Evolutionary conservation across 2,329 filamentous ascomycete genomes (phyloP).

Genomic region (Xylaria sp.): DNA sequence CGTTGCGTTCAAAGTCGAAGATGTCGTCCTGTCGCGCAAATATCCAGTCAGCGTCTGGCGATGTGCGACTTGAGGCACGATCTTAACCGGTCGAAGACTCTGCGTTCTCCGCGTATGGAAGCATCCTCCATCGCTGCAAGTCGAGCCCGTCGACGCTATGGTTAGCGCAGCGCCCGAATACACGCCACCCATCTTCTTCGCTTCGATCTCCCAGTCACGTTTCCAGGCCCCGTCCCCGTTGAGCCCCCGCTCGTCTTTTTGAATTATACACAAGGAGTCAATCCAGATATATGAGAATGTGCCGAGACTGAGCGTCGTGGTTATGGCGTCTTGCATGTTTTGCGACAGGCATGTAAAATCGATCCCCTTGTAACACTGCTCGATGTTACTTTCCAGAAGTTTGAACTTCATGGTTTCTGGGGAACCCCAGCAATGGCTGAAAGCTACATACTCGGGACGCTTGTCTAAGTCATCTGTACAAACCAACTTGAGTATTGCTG

Average conservation of each 20-base stretch:
- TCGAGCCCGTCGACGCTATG: slow-evolving; percentile 14
- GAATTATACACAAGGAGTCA: background rate
- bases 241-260: background rate
- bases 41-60: slow-evolving; percentile 11
- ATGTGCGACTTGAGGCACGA: slow-evolving; percentile 7
- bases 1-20: slow-evolving; percentile 17
- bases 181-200: slow-evolving; percentile 1
- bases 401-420: slow-evolving; percentile 9
- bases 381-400: slow-evolving; percentile 9
- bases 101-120: slow-evolving; percentile 8
- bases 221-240: background rate
- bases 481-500: background rate
- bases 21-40: slow-evolving; percentile 18
- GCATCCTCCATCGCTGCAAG: slow-evolving; percentile 9
- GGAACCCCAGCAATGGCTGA: slow-evolving; percentile 23
- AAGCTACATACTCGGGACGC: slow-evolving; percentile 9
- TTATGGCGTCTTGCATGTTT: slow-evolving; percentile 2
- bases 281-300: background rate
- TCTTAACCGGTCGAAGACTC: slow-evolving; percentile 6
- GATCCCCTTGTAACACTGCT: background rate
- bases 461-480: background rate
- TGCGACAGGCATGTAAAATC: background rate
- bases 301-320: background rate
- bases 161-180: slow-evolving; percentile 14
- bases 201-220: slow-evolving; percentile 3